A percentile compares a stretch with the other conserved stretches of the same genome.
phyloP scores from a whole-genome alignment of 441 rosid species.

The Metrosideros polymorpha region DNA sequence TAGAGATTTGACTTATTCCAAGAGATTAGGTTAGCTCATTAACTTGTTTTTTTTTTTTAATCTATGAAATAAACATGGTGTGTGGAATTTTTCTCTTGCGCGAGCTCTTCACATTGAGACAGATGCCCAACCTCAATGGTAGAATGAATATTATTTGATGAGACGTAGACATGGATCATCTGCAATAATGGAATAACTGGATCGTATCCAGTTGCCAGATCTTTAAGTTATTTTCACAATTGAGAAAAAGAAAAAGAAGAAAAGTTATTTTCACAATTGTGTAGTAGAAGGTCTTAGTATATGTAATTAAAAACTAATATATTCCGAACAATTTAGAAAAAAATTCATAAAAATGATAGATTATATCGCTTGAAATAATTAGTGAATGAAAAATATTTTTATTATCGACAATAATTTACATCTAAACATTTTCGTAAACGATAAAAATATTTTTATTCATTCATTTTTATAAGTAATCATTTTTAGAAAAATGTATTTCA shows the following conservation, averaged over 20 bases:
- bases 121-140: background rate
- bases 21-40: background rate
- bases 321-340: no score
- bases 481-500: accelerated
- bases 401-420: background rate
- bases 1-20: background rate
- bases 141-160: background rate
- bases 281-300: background rate
- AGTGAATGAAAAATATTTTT: background rate
- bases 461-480: background rate
- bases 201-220: background rate
- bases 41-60: background rate
- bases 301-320: background rate
- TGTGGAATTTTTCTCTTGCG: background rate
- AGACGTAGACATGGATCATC: background rate
- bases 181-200: background rate
- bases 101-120: background rate
- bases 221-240: background rate
- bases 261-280: background rate
- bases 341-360: no score
- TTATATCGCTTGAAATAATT: no score
- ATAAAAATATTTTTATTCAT: no score
- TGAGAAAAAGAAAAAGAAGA: background rate
- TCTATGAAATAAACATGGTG: background rate
- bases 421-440: background rate